These are phyloP conservation scores for Rhodotorula babjevae DNA, from an alignment of 768 basidiomycete species.

Conservation along the genomic window DNA sequence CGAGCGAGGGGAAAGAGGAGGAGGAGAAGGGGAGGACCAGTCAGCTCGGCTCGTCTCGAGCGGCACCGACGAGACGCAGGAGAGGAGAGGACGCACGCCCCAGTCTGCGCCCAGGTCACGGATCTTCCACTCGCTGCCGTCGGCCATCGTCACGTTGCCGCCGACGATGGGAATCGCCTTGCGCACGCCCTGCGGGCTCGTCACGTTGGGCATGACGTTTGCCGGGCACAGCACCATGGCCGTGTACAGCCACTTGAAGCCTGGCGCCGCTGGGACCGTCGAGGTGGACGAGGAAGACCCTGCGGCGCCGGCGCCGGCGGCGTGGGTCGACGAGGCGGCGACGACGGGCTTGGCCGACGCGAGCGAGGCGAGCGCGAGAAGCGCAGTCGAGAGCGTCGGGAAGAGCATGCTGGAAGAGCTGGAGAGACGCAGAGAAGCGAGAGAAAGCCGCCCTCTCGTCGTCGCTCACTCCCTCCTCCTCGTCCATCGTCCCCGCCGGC, in stretches of 20 bases:
- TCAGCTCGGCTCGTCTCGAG: neutral
- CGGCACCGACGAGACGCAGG: neutral
- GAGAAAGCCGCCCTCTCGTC: neutral
- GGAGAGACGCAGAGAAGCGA: neutral
- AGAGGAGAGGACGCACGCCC: neutral
- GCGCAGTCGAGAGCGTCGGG: neutral
- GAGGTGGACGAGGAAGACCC: too few species aligned
- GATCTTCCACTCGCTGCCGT: slow-evolving; percentile 2
- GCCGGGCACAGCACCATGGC: slow-evolving; percentile 4
- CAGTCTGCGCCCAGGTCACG: slow-evolving; percentile 3
- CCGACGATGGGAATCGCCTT: slow-evolving; percentile 23
- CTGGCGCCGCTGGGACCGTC: neutral
- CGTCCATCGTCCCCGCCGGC: neutral
- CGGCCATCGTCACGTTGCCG: slow-evolving; percentile 1
- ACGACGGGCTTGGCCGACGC: neutral
- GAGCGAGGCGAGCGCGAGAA: neutral
- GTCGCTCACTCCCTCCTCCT: neutral
- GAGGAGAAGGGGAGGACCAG: neutral
- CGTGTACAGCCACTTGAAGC: slow-evolving; percentile 26
- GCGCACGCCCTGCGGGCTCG: slow-evolving; percentile 3
- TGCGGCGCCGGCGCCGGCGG: neutral
- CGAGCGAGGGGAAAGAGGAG: neutral
- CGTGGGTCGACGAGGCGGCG: neutral
- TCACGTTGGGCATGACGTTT: slow-evolving; percentile 1
- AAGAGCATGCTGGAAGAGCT: neutral